A percentile compares a stretch with the other conserved stretches of the same genome.
phyloP scores from a whole-genome alignment of 192 early-diverging fungal species.

The Coemansia sp. region DNA sequence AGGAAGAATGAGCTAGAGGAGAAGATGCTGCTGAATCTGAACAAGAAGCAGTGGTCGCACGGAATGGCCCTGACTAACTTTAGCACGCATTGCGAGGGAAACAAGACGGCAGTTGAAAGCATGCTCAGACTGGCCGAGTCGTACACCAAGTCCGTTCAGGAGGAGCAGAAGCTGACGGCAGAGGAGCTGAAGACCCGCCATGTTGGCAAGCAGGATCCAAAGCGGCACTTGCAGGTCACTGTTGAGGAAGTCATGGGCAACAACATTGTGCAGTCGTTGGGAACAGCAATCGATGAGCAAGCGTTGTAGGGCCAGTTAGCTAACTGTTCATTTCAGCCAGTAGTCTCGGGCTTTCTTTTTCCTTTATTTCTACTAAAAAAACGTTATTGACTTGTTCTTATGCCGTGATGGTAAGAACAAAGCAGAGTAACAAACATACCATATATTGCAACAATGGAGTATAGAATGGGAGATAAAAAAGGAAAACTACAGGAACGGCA shows the following conservation, averaged over 20 bases:
- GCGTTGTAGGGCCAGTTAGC: constrained; percentile 51
- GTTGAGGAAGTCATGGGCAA: constrained; percentile 90
- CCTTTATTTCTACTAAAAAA: background rate
- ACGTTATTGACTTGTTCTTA: background rate
- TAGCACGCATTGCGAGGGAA: constrained; percentile 74
- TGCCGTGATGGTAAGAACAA: background rate
- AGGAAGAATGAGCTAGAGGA: constrained; percentile 99
- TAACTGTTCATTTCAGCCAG: too few species aligned
- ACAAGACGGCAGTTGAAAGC: constrained; percentile 83
- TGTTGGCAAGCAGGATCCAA: constrained; percentile 99
- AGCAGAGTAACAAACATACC: background rate
- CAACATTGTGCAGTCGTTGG: constrained; percentile 96
- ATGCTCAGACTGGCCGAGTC: constrained; percentile 89
- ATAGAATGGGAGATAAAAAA: background rate
- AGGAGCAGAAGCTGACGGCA: constrained; percentile 89
- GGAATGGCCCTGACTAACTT: constrained; percentile 88
- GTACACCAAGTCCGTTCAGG: constrained; percentile 98
- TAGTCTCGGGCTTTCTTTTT: background rate
- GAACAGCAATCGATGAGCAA: constrained; percentile 82
- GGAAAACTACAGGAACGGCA: constrained; percentile 10
- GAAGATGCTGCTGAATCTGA: constrained; percentile 97
- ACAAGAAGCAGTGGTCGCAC: constrained; percentile 99
- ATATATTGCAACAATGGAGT: constrained; percentile 11
- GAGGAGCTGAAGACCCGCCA: constrained; percentile 98
- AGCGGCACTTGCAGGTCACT: constrained; percentile 93